phyloP scores from a whole-genome alignment of 1,284 basidiomycete species.

The Wolfiporia cocos region DNA sequence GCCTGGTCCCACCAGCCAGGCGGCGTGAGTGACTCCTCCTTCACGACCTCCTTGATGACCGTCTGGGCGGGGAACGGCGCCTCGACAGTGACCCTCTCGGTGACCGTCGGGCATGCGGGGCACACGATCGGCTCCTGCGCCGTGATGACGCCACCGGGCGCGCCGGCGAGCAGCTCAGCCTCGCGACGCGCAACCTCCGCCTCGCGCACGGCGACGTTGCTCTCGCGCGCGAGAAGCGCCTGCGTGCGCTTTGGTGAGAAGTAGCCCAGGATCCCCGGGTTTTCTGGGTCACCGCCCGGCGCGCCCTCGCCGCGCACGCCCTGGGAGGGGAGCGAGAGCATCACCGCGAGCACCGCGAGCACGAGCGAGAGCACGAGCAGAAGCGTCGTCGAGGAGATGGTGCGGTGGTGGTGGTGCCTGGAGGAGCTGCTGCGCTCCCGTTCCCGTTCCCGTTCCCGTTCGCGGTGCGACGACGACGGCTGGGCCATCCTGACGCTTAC shows the following conservation, averaged over 20 bases:
- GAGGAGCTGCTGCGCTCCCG: conserved; percentile 48
- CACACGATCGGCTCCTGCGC: conserved; percentile 45
- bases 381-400: conserved; percentile 83
- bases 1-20: conserved; percentile 66
- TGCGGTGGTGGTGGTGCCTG: conserved; percentile 70
- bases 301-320: conserved; percentile 22
- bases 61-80: conserved; percentile 57
- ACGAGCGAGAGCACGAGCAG: conserved; percentile 78
- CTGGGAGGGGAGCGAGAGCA: conserved; percentile 72
- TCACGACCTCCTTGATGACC: conserved; percentile 78
- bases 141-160: conserved; percentile 65
- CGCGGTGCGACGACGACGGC: conserved; percentile 75
- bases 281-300: conserved; percentile 24
- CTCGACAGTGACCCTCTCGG: conserved; percentile 44
- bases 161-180: conserved; percentile 73
- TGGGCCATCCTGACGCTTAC: conserved; percentile 76
- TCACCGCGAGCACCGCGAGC: conserved; percentile 75
- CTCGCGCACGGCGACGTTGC: conserved; percentile 69
- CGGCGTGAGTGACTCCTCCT: conserved; percentile 69
- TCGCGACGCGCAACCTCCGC: conserved; percentile 81
- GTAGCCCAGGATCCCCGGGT: conserved; percentile 58
- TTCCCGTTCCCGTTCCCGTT: conserved; percentile 53
- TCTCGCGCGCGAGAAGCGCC: conserved; percentile 69
- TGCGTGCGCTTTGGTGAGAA: conserved; percentile 76
- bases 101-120: conserved; percentile 49